Conservation (phyloP, 495 filamentous ascomycete species). For the Xylaria castorea region DNA sequence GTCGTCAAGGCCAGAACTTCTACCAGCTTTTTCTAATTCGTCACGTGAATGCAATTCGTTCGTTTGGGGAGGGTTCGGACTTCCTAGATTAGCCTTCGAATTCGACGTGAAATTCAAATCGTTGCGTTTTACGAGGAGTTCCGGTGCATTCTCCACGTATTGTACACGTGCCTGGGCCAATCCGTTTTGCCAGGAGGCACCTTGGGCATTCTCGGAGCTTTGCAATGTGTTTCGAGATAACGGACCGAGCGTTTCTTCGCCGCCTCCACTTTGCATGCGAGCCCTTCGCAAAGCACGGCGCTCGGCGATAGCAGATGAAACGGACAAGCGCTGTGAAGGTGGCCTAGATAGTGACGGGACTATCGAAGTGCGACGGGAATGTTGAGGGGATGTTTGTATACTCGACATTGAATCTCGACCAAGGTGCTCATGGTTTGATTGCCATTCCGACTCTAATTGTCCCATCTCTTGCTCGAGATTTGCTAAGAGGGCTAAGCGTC, state of each 20-base stretch:
- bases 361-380: constrained; percentile 40
- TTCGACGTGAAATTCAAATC: constrained; percentile 49
- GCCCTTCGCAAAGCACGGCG: constrained; percentile 46
- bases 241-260: constrained; percentile 33
- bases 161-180: constrained; percentile 52
- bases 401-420: constrained; percentile 56
- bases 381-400: constrained; percentile 43
- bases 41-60: constrained; percentile 38
- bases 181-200: constrained; percentile 43
- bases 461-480: constrained; percentile 63
- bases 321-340: constrained; percentile 35
- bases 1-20: constrained; percentile 6
- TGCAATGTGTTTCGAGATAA: constrained; percentile 34
- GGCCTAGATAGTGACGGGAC: constrained; percentile 27
- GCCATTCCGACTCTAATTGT: constrained; percentile 57
- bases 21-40: constrained; percentile 10
- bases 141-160: constrained; percentile 50
- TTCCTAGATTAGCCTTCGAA: constrained; percentile 51
- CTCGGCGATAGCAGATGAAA: constrained; percentile 36
- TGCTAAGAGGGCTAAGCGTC: constrained; percentile 53
- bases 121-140: constrained; percentile 44
- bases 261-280: constrained; percentile 37
- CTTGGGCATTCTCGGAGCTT: constrained; percentile 40
- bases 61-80: constrained; percentile 58
- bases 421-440: constrained; percentile 55